phyloP scores from a whole-genome alignment of 2,329 filamentous ascomycete species.

The Ceratocystis harringtonii region DNA sequence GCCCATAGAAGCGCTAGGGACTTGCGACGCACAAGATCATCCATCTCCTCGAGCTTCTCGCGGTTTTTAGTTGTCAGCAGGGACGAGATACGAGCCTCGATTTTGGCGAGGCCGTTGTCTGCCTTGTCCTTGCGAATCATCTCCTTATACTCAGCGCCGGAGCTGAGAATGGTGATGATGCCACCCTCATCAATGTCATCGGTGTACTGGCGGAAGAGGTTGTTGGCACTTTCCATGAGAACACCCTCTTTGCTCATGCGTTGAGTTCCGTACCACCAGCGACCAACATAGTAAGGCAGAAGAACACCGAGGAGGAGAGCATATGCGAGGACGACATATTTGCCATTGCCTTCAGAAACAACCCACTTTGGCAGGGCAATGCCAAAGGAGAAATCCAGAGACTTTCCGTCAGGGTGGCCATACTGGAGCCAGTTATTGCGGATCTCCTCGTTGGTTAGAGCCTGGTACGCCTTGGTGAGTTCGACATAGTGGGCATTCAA shows the following conservation, averaged over 20 bases:
- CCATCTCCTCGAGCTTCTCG: slow-evolving; percentile 61
- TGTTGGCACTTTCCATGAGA: slow-evolving; percentile 82
- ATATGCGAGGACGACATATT: slow-evolving; percentile 86
- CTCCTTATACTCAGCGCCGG: slow-evolving; percentile 70
- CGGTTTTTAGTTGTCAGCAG: slow-evolving; percentile 54
- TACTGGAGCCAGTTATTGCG: slow-evolving; percentile 95
- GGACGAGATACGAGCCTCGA: slow-evolving; percentile 67
- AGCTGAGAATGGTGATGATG: slow-evolving; percentile 66
- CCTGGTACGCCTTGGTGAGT: slow-evolving; percentile 94
- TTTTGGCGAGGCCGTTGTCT: slow-evolving; percentile 64
- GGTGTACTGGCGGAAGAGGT: slow-evolving; percentile 83
- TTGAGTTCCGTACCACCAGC: slow-evolving; percentile 98
- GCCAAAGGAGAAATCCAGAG: slow-evolving; percentile 87
- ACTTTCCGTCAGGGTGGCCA: slow-evolving; percentile 89
- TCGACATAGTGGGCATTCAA: slow-evolving; percentile 87
- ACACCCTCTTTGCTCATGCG: slow-evolving; percentile 86
- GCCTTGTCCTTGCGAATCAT: slow-evolving; percentile 63
- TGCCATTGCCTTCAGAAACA: slow-evolving; percentile 82
- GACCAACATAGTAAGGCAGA: slow-evolving; percentile 82
- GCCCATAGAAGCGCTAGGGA: slow-evolving; percentile 85
- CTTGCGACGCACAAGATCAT: slow-evolving; percentile 69
- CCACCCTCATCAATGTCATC: slow-evolving; percentile 69
- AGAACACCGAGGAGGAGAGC: slow-evolving; percentile 75
- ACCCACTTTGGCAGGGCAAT: slow-evolving; percentile 91
- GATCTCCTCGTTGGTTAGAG: slow-evolving; percentile 90